These are phyloP conservation scores for Suhomyces wounanorum DNA, from an alignment of 1,139 yeast genomes.

Conservation along the genomic window DNA sequence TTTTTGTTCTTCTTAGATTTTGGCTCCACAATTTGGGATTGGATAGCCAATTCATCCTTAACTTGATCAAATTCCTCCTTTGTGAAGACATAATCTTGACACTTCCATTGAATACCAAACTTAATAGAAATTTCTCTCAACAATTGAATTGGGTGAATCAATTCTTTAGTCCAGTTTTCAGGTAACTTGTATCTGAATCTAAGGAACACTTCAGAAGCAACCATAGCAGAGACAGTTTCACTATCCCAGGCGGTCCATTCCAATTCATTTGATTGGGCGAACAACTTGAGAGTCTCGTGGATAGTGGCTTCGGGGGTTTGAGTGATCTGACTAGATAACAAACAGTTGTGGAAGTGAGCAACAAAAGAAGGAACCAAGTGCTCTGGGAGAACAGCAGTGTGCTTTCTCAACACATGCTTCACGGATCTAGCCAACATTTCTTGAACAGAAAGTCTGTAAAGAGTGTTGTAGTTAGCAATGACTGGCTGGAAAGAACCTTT, in stretches of 20 bases:
- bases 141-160: slow-evolving; percentile 45
- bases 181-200: slow-evolving; percentile 67
- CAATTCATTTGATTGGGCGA: slow-evolving; percentile 47
- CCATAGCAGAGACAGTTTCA: slow-evolving; percentile 40
- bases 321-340: slow-evolving; percentile 56
- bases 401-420: slow-evolving; percentile 69
- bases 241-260: slow-evolving; percentile 50
- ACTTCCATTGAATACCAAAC: slow-evolving; percentile 85
- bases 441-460: slow-evolving; percentile 52
- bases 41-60: slow-evolving; percentile 20
- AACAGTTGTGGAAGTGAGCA: slow-evolving; percentile 71
- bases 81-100: slow-evolving; percentile 54
- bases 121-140: slow-evolving; percentile 74
- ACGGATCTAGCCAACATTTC: slow-evolving; percentile 80
- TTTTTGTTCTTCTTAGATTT: slow-evolving; percentile 32
- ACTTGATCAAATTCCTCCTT: slow-evolving; percentile 45
- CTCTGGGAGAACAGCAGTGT: slow-evolving; percentile 51
- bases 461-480: slow-evolving; percentile 45
- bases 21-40: slow-evolving; percentile 19
- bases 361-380: slow-evolving; percentile 59
- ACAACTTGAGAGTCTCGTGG: slow-evolving; percentile 42
- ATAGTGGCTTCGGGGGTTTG: slow-evolving; percentile 44
- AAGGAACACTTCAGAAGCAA: slow-evolving; percentile 52
- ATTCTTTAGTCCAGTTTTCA: slow-evolving; percentile 43
- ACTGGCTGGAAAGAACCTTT: slow-evolving; percentile 47